These are phyloP conservation scores for Raphidocelis subcapitata DNA, from an alignment of 139 green algal species.

Conservation along the genomic window DNA sequence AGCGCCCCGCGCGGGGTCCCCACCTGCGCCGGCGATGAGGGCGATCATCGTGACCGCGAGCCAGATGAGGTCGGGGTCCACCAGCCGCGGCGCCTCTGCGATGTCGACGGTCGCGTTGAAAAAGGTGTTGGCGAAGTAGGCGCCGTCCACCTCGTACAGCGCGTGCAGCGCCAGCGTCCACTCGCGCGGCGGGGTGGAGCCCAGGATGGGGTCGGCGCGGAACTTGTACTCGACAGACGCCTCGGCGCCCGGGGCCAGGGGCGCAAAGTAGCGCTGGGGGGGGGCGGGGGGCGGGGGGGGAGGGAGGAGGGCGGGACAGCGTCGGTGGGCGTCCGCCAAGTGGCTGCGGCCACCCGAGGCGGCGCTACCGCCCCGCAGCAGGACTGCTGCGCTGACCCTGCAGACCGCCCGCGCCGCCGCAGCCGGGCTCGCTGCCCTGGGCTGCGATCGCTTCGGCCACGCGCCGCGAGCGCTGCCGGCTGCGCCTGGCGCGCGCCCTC, in stretches of 20 bases:
- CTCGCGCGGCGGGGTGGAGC: constrained; percentile 26
- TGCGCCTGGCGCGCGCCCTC: no score
- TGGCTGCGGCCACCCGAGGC: neutral
- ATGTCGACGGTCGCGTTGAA: constrained; percentile 79
- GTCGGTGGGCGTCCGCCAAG: neutral
- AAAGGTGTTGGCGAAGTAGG: constrained; percentile 52
- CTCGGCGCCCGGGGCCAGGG: constrained; percentile 51
- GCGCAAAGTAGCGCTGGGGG: constrained; percentile 48
- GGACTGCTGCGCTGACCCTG: no score
- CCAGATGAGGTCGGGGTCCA: constrained; percentile 70
- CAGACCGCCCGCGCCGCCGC: neutral
- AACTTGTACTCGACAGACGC: constrained; percentile 70
- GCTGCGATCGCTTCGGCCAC: no score
- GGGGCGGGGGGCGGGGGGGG: neutral
- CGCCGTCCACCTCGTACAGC: constrained; percentile 23
- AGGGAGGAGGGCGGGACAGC: neutral
- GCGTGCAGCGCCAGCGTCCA: constrained; percentile 31
- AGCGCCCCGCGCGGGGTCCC: constrained; percentile 19
- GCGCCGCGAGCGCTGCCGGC: no score
- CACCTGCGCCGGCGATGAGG: constrained; percentile 44
- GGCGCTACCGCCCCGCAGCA: no score
- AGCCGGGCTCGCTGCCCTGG: neutral
- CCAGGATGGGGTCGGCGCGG: constrained; percentile 45
- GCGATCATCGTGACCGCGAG: constrained; percentile 48
- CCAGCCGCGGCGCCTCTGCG: constrained; percentile 45